A percentile compares a stretch with the other conserved stretches of the same genome.
Evolutionary conservation across 169 alveolate genomes (phyloP).

Genomic region (Babesia bovis): DNA sequence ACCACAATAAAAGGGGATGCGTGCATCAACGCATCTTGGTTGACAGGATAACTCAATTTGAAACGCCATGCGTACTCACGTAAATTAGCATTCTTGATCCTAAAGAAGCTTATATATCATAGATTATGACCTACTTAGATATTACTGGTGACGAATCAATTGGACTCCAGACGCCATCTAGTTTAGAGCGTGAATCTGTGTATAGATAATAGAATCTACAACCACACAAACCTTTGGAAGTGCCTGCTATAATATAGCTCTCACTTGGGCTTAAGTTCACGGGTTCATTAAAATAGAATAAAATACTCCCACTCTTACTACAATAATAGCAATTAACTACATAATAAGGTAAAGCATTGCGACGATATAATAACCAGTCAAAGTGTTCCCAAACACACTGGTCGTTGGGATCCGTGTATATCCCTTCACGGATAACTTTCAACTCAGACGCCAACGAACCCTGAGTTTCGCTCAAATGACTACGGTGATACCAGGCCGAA

Average conservation of each 20-base stretch:
- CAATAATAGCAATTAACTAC: slow-evolving; percentile 6
- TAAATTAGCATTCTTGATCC: slow-evolving; percentile 1
- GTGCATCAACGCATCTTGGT: not conserved
- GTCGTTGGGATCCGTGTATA: slow-evolving; percentile 69
- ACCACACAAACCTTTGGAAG: not conserved
- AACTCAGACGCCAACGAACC: slow-evolving; percentile 24
- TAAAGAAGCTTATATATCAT: not conserved
- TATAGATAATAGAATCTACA: not conserved
- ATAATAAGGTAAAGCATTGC: slow-evolving; percentile 32
- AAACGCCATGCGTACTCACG: slow-evolving; percentile 36
- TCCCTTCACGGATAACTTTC: slow-evolving; percentile 37
- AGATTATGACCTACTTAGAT: not conserved
- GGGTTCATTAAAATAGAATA: slow-evolving; percentile 40
- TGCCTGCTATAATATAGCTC: slow-evolving; percentile 1
- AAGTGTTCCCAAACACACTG: slow-evolving; percentile 60
- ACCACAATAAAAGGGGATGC: not conserved
- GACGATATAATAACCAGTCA: slow-evolving; percentile 47
- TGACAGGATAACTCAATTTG: not conserved
- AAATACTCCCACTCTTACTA: slow-evolving; percentile 6
- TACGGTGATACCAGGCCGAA: slow-evolving; percentile 64
- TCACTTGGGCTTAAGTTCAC: slow-evolving; percentile 27
- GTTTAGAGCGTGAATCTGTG: not conserved
- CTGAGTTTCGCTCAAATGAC: slow-evolving; percentile 14
- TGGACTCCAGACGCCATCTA: slow-evolving; percentile 33
- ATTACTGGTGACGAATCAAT: not conserved